phyloP scores from a whole-genome alignment of 257 asterid genomes.

The Lithospermum erythrorhizon region DNA sequence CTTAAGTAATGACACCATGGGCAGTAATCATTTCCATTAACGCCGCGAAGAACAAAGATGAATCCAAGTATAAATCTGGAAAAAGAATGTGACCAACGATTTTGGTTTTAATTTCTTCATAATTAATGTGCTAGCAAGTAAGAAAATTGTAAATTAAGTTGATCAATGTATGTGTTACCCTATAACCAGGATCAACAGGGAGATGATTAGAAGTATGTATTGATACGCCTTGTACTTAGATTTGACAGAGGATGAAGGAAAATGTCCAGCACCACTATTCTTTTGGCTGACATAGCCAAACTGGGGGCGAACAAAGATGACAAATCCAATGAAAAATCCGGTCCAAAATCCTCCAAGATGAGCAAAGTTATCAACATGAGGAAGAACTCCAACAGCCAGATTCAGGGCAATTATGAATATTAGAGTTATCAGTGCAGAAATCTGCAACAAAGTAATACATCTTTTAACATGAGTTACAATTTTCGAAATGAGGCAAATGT shows the following conservation, averaged over 20 bases:
- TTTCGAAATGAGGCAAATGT: background rate
- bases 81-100: background rate
- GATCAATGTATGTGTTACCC: constrained; percentile 31
- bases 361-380: constrained; percentile 96
- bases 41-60: constrained; percentile 35
- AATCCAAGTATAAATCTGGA: constrained; percentile 43
- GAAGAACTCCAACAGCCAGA: constrained; percentile 84
- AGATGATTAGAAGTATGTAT: constrained; percentile 26
- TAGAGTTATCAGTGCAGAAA: constrained; percentile 51
- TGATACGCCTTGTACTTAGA: constrained; percentile 74
- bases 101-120: no score
- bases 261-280: constrained; percentile 21
- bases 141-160: background rate
- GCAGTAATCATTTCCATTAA: constrained; percentile 74
- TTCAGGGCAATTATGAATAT: constrained; percentile 55
- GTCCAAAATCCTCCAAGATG: constrained; percentile 81
- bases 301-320: constrained; percentile 83
- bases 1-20: constrained; percentile 83
- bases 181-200: constrained; percentile 26
- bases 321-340: constrained; percentile 71
- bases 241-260: constrained; percentile 14
- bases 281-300: constrained; percentile 44
- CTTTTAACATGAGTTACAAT: background rate
- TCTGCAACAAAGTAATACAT: constrained; percentile 16
- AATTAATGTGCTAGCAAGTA: no score